A percentile compares a stretch with the other conserved stretches of the same genome.
Conservation (phyloP, 2,329 filamentous ascomycete genomes). For the Fusarium irregulare region DNA sequence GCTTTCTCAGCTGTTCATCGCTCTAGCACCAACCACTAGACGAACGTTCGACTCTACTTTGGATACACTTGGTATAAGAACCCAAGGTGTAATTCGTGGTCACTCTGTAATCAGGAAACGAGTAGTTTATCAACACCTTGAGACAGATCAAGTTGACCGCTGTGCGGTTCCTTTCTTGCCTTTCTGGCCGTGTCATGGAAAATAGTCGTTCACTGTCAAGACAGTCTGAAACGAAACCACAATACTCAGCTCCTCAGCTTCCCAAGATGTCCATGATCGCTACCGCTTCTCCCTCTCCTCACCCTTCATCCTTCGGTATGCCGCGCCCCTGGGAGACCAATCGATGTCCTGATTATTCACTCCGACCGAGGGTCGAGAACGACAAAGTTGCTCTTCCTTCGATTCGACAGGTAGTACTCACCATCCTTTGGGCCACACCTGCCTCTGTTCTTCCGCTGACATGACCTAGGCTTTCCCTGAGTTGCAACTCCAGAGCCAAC, state of each 20-base stretch:
- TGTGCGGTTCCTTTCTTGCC: conserved; percentile 35
- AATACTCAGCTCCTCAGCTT: conserved; percentile 40
- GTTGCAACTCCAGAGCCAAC: conserved; percentile 52
- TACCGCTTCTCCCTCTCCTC: conserved; percentile 57
- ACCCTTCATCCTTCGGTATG: conserved; percentile 54
- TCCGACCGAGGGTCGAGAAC: conserved; percentile 53
- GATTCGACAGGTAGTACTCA: conserved; percentile 61
- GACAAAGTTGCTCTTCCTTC: conserved; percentile 61
- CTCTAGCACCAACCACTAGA: conserved; percentile 3
- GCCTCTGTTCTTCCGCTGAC: conserved; percentile 35
- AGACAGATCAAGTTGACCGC: conserved; percentile 30
- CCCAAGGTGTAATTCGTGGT: conserved; percentile 15
- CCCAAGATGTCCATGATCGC: conserved; percentile 63
- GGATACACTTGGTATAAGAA: conserved; percentile 26
- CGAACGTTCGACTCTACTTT: conserved; percentile 13
- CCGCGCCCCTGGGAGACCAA: conserved; percentile 55
- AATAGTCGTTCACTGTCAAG: conserved; percentile 52
- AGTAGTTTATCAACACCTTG: conserved; percentile 12
- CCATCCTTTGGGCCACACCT: background rate
- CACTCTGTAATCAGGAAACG: background rate
- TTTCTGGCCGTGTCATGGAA: conserved; percentile 54
- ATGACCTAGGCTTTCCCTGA: conserved; percentile 60
- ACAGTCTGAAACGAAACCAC: conserved; percentile 45
- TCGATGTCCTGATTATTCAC: conserved; percentile 51
- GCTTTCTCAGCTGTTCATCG: conserved; percentile 13